Base-by-base conservation (phyloP, 768 basidiomycete genomes). In the Auriscalpium vulgare region DNA sequence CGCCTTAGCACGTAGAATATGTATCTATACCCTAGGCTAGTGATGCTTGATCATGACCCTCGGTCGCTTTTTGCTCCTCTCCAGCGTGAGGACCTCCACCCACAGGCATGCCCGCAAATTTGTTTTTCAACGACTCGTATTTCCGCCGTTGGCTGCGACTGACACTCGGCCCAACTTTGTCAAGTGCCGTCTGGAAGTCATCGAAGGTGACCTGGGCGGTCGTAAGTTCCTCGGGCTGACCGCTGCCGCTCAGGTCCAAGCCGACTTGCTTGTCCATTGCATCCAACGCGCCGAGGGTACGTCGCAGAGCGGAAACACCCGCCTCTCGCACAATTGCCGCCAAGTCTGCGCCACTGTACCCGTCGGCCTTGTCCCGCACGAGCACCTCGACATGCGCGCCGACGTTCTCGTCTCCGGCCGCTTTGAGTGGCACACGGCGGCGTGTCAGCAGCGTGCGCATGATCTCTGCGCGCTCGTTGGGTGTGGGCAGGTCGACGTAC, bases 281-380 rank as follows among this genome's bases (percentile, higher is more conserved):
- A 57, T 87, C 85, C 55, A 91, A 74, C 21, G 80, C 77, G 4
- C 89, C 90, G 19, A 90, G 69, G 2, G 80, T 79, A 1, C 84
- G 75, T 57, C 80, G 79, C 55, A 97, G 71, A 0, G 94, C 91
- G n/a, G 78, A 71, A 1, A 95, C 92, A 3, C 91, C 93, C 0
- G 94, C 91, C 69, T 97, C 94, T 43, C 94, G 75, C 10, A 95
- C 88, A 29, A 95, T 72, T 2, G 91, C 83, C 1, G 93, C 91
- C 6, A 97, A 74, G 71, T 97, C 94, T 0, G 94, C 94, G 8
- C 94, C 94, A 62, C 88, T 93, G 68, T 91, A 95, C 11, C 92
- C 94, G 37, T 93, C 91, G 60, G 90, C 91, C 35, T 72, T 68
- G 17, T 79, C 78, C 47, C 72, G 69, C 10, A 88, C 78, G 35